phyloP scores from a whole-genome alignment of 257 asterid species.

The Solanum arcanum region DNA sequence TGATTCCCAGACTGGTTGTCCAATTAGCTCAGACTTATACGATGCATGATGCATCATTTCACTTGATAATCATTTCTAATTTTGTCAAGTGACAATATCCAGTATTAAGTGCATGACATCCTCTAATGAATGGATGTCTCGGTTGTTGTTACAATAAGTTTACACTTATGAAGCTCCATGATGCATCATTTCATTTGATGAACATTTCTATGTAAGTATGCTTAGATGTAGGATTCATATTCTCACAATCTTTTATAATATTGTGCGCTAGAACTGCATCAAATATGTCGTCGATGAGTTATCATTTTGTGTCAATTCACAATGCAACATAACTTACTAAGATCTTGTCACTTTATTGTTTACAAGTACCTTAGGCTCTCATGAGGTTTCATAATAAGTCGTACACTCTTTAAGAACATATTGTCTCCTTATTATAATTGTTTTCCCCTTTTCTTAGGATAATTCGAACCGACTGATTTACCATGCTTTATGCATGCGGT shows the following conservation, averaged over 20 bases:
- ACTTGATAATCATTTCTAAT: too few species aligned
- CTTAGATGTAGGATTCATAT: too few species aligned
- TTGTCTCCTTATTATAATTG: neutral
- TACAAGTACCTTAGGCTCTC: neutral
- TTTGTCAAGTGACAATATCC: neutral
- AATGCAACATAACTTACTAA: neutral
- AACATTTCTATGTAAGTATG: neutral
- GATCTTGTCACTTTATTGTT: neutral
- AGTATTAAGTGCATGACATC: neutral
- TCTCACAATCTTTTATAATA: too few species aligned
- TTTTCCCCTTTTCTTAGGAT: neutral
- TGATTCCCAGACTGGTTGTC: neutral
- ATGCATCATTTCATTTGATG: neutral
- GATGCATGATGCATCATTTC: neutral
- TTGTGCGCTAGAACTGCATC: too few species aligned
- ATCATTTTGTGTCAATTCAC: neutral
- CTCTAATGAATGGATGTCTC: neutral
- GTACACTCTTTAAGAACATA: neutral
- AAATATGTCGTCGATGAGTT: neutral
- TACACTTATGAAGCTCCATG: too few species aligned
- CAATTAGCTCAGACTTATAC: too few species aligned
- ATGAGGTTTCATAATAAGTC: neutral
- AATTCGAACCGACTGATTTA: neutral
- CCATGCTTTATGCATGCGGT: neutral
- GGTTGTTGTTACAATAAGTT: neutral